Base-by-base conservation (phyloP, 768 basidiomycete species). In the Leccinum truebloodii region DNA sequence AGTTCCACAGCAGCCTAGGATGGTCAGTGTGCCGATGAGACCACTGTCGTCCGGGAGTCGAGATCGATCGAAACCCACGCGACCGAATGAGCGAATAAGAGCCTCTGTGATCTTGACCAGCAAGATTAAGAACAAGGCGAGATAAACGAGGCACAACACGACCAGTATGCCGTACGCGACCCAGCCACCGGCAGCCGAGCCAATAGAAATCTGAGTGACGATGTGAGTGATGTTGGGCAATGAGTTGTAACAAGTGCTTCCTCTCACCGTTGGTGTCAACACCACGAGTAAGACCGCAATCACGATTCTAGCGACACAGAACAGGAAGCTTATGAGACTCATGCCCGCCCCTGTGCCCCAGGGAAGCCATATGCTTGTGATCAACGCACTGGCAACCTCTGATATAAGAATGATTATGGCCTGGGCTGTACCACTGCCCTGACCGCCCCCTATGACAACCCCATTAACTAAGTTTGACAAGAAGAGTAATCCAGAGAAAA, bases 261-360 rank as follows among this genome's bases (percentile, higher is more conserved):
- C 24, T 72, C 92, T 74, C 73, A 98, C 96, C 62, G 89, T 85
- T 28, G 94, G 92, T 16, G 90, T 89, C 54, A 99, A 76, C 64
- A 98, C 92, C 66, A 99, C 90, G 51, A 98, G 79, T 35, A 99
- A 75, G 14, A 98, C 94, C 3, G 92, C 90, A 24, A 94, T 84
- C 28, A 95, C 87, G 67, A 97, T 95, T 64, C 96, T 82, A 22
- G 91, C 87, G 5, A 96, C 91, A 60, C 93, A 94, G 67, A 96
- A 89, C 68, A 97, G 78, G 79, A 98, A 98, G 72, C 92, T 94
- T 60, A 96, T 88, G 37, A 95, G 80, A 14, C 95, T 96, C 97
- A 98, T 98, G 62, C 94, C 92, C 2, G 96, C 94, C 1, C 96
- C 94, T 56, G 90, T 90, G 32, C 93, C 94, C 96, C 96, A 99